Percentiles rank a stretch among this genome's conserved stretches.
Conservation (phyloP, 2,329 filamentous ascomycete species). For the Cordyceps tenuipes region DNA sequence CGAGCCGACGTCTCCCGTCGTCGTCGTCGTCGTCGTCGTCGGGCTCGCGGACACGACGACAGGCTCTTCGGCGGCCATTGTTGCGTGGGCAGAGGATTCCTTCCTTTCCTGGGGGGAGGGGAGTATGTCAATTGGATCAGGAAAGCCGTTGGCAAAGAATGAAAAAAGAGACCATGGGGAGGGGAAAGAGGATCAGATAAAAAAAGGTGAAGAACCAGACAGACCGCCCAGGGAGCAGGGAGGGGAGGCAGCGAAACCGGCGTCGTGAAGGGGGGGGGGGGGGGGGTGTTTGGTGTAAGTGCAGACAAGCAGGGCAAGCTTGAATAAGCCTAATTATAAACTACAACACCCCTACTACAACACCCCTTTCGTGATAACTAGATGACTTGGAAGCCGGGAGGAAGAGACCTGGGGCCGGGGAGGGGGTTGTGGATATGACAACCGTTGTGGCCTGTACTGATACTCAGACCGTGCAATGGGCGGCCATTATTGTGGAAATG, state of each 20-base stretch:
- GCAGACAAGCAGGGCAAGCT: background rate
- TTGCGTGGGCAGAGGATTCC: background rate
- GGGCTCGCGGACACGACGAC: background rate
- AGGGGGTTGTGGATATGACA: background rate
- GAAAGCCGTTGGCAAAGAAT: background rate
- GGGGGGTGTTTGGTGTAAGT: background rate
- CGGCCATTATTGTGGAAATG: conserved; percentile 6
- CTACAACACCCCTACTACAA: background rate
- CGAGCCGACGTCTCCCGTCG: conserved; percentile 7
- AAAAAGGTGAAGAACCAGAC: too few relatives aligned
- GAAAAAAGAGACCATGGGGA: background rate
- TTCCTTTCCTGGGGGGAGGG: background rate
- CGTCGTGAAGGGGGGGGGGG: conserved; percentile 2
- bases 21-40: too few relatives aligned
- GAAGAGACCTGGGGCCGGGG: background rate
- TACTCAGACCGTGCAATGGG: background rate
- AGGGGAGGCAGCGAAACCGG: too few relatives aligned
- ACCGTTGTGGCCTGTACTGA: background rate
- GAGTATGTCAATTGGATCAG: background rate
- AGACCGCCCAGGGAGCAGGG: background rate
- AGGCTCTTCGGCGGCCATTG: background rate
- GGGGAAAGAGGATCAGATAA: conserved; percentile 5
- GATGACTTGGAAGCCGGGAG: background rate
- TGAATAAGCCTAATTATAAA: background rate
- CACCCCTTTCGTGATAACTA: too few relatives aligned